Conservation (phyloP, 352 stramenopile genomes). For the Phytophthora gonapodyides region DNA sequence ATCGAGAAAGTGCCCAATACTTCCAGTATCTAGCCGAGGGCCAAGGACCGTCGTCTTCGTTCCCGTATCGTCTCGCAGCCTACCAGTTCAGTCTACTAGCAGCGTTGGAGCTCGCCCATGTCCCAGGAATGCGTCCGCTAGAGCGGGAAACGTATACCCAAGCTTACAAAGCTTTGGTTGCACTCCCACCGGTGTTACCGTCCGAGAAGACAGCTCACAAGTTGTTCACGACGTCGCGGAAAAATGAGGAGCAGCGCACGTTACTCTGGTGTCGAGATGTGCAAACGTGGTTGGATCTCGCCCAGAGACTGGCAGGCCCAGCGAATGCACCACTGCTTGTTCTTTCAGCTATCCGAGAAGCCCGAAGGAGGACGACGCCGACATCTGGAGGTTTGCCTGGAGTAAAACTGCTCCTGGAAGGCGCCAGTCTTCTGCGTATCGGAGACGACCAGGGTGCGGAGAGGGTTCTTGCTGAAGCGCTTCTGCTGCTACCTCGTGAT, state of each 20-base stretch:
- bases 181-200: slow-evolving; percentile 41
- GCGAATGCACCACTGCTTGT: slow-evolving; percentile 58
- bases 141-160: slow-evolving; percentile 54
- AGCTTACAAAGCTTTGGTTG: slow-evolving; percentile 64
- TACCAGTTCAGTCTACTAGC: slow-evolving; percentile 70
- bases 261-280: slow-evolving; percentile 63
- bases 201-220: slow-evolving; percentile 64
- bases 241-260: slow-evolving; percentile 61
- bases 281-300: slow-evolving; percentile 65
- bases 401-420: slow-evolving; percentile 53
- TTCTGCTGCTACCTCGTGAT: slow-evolving; percentile 34
- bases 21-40: slow-evolving; percentile 71
- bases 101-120: slow-evolving; percentile 53
- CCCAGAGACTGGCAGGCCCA: slow-evolving; percentile 39
- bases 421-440: slow-evolving; percentile 42
- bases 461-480: slow-evolving; percentile 33
- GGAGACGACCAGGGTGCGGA: slow-evolving; percentile 39
- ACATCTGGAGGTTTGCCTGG: slow-evolving; percentile 6
- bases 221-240: slow-evolving; percentile 67
- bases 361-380: slow-evolving; percentile 17
- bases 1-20: slow-evolving; percentile 70
- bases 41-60: slow-evolving; percentile 29
- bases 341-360: slow-evolving; percentile 31
- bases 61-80: slow-evolving; percentile 45
- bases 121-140: slow-evolving; percentile 45